phyloP scores from a whole-genome alignment of 2,329 filamentous ascomycete species.

The Shiraia sp. region DNA sequence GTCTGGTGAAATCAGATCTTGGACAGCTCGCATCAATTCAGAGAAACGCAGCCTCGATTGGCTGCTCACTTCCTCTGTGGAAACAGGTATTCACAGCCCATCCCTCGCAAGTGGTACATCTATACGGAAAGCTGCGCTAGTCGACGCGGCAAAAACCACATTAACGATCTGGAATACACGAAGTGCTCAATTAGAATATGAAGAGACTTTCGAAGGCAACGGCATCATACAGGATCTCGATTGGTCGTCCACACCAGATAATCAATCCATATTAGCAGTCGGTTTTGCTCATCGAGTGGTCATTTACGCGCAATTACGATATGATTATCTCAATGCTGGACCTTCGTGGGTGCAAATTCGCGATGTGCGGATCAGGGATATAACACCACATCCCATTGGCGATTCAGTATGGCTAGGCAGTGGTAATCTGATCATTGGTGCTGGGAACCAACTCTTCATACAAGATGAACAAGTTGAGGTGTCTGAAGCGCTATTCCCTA shows the following conservation, averaged over 20 bases:
- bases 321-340: slow-evolving; percentile 85
- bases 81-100: slow-evolving; percentile 74
- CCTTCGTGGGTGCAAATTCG: slow-evolving; percentile 88
- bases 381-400: slow-evolving; percentile 87
- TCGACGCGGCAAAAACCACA: slow-evolving; percentile 71
- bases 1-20: slow-evolving; percentile 75
- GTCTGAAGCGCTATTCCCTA: slow-evolving; percentile 62
- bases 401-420: slow-evolving; percentile 90
- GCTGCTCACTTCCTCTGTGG: slow-evolving; percentile 79
- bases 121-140: slow-evolving; percentile 82
- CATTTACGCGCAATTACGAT: slow-evolving; percentile 83
- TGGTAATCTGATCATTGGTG: slow-evolving; percentile 82
- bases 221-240: slow-evolving; percentile 84
- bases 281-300: slow-evolving; percentile 86
- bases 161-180: slow-evolving; percentile 91
- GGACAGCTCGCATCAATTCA: slow-evolving; percentile 76
- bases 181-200: slow-evolving; percentile 78
- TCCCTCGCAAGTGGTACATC: slow-evolving; percentile 83
- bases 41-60: slow-evolving; percentile 69
- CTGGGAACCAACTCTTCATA: slow-evolving; percentile 89
- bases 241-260: slow-evolving; percentile 90
- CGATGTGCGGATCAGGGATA: slow-evolving; percentile 77
- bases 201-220: slow-evolving; percentile 71
- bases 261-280: slow-evolving; percentile 87
- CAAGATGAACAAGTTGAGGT: slow-evolving; percentile 75